Conservation (phyloP, 2,329 filamentous ascomycete genomes). For the Claviceps sp. region DNA sequence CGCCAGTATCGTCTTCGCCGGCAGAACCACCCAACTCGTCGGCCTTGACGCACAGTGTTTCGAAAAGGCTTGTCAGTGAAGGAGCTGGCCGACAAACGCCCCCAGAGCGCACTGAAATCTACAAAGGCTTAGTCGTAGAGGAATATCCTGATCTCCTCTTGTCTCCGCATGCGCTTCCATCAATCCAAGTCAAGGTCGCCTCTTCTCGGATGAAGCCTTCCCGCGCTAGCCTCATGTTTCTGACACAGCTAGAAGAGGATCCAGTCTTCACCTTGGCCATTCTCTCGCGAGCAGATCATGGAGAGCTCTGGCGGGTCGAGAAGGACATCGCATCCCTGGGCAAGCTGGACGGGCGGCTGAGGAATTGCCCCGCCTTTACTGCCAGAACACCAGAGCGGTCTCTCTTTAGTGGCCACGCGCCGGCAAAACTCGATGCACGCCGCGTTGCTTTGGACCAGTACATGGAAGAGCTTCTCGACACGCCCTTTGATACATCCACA, state of each 20-base stretch:
- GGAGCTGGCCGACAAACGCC: conserved; percentile 10
- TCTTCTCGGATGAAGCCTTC: conserved; percentile 94
- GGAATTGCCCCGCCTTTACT: conserved; percentile 56
- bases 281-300: conserved; percentile 59
- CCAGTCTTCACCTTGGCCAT: conserved; percentile 87
- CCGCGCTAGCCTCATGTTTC: conserved; percentile 66
- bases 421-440: conserved; percentile 82
- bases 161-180: conserved; percentile 76
- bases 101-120: conserved; percentile 42
- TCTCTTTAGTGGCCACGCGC: conserved; percentile 83
- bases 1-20: conserved; percentile 40
- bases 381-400: conserved; percentile 71
- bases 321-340: conserved; percentile 75
- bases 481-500: conserved; percentile 61
- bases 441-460: conserved; percentile 71
- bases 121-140: conserved; percentile 66
- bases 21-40: conserved; percentile 5
- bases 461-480: conserved; percentile 74
- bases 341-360: conserved; percentile 71
- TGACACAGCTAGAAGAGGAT: conserved; percentile 75
- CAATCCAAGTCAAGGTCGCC: conserved; percentile 73
- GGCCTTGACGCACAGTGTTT: conserved; percentile 2
- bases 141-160: conserved; percentile 78
- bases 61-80: conserved; percentile 1
- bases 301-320: conserved; percentile 86